Percentiles rank a stretch among this genome's conserved stretches.
Evolutionary conservation across 768 basidiomycete genomes (phyloP).

Genomic region (Hemileccinum rubropunctum): DNA sequence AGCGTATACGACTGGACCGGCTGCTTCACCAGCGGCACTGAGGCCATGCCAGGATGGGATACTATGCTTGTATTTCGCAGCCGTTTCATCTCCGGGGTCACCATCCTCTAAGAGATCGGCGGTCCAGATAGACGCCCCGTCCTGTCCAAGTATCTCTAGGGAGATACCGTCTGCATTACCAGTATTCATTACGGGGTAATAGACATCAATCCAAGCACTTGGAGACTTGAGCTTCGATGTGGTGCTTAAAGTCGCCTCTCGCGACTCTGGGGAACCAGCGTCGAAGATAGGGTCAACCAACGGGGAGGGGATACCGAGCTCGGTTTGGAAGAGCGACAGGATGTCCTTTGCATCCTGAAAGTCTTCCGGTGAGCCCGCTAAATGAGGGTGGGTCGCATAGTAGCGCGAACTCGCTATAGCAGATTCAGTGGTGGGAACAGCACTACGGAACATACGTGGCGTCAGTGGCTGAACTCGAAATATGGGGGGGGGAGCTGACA

Average conservation of each 20-base stretch:
- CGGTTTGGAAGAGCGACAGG: slow-evolving; percentile 62
- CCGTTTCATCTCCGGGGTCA: slow-evolving; percentile 67
- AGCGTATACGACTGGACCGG: slow-evolving; percentile 70
- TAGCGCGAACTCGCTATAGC: slow-evolving; percentile 55
- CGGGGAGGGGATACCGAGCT: slow-evolving; percentile 52
- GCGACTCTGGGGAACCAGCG: slow-evolving; percentile 67
- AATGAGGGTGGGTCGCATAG: slow-evolving; percentile 68
- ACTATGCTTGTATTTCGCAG: slow-evolving; percentile 59
- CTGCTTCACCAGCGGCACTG: slow-evolving; percentile 71
- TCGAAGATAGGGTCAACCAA: slow-evolving; percentile 53
- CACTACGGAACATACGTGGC: slow-evolving; percentile 31
- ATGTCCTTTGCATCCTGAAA: slow-evolving; percentile 62
- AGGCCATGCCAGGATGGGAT: slow-evolving; percentile 88
- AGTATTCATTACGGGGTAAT: slow-evolving; percentile 86
- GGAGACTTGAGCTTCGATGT: slow-evolving; percentile 47
- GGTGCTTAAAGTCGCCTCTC: slow-evolving; percentile 59
- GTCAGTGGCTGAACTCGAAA: not conserved
- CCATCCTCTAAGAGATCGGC: slow-evolving; percentile 76
- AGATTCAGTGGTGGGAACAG: slow-evolving; percentile 54
- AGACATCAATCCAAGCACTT: slow-evolving; percentile 79
- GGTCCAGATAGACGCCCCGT: slow-evolving; percentile 55
- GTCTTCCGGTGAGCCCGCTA: slow-evolving; percentile 65
- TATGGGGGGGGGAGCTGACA: slow-evolving; percentile 27
- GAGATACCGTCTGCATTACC: slow-evolving; percentile 56
- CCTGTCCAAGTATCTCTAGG: slow-evolving; percentile 60